Percentiles rank a stretch among this genome's conserved stretches.
These are phyloP conservation scores for Penicillium parvum DNA, from an alignment of 495 filamentous ascomycete genomes.

Conservation along the genomic window DNA sequence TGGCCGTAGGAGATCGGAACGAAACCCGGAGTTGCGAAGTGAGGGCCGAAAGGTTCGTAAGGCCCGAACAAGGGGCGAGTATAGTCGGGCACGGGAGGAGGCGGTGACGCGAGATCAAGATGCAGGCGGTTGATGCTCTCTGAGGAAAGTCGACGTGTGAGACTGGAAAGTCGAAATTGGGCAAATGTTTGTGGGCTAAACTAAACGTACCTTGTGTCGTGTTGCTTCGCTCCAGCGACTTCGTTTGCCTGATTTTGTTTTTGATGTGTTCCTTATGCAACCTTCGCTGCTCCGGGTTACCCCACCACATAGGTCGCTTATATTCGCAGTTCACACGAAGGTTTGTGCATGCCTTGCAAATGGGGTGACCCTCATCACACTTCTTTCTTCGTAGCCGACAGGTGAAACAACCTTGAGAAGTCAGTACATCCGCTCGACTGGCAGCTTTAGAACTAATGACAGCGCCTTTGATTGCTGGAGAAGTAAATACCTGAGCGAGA, in stretches of 20 bases:
- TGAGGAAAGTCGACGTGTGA: too few relatives aligned
- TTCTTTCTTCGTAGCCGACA: conserved; percentile 95
- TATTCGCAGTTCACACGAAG: conserved; percentile 88
- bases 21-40: conserved; percentile 39
- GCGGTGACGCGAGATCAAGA: too few relatives aligned
- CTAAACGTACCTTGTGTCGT: conserved; percentile 36
- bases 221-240: conserved; percentile 77
- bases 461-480: too few relatives aligned
- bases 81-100: conserved; percentile 54
- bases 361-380: conserved; percentile 87
- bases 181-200: background rate
- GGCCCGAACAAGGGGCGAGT: conserved; percentile 56
- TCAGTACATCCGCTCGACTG: background rate
- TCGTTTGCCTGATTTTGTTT: conserved; percentile 94
- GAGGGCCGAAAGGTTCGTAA: conserved; percentile 58
- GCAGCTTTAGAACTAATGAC: too few relatives aligned
- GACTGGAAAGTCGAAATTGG: too few relatives aligned
- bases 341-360: conserved; percentile 85
- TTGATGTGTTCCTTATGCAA: conserved; percentile 93
- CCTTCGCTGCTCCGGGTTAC: conserved; percentile 77
- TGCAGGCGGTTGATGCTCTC: too few relatives aligned
- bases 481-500: conserved; percentile 97
- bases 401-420: conserved; percentile 80
- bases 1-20: conserved; percentile 36
- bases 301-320: conserved; percentile 96